Evolutionary conservation across 805 yeast species (phyloP), one percentile per base, ranked within the genome.

Genomic region (Candida taoyuanica): DNA sequence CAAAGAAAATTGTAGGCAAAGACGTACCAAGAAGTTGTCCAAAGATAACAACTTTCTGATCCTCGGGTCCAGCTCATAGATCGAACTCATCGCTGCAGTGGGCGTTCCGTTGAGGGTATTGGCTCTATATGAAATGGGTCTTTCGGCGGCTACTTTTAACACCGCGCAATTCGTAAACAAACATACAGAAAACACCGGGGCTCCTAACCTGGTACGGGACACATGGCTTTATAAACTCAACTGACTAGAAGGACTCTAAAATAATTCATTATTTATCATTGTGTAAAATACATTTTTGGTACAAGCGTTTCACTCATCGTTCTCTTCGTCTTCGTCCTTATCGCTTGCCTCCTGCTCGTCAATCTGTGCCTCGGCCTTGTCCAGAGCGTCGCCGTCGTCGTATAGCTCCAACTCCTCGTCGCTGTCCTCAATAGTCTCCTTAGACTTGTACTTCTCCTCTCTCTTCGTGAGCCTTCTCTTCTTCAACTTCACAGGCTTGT

Each of bases 51-150:
- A 62, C 39, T 64, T 63, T 44, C 74, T 68, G 51, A 79, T 76
- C 43, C 74, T 73, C n/a, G 77, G 79, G 50, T 80, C 87, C 42
- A 81, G 60, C 44, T 77, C 81, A 53, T 78, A 78, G 32, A 78
- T 49, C 0, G 69, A 62, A 38, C 62, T 64, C 71, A 67, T 68
- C 14, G 14, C 29, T 9, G 19, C 5, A 12, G 5, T 8, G n/a
- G 11, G 12, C 18, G 17, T 29, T 16, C 18, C 8, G 7, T 26
- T 26, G 14, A 26, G 36, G 13, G 5, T 14, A 7, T n/a, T 17
- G 14, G 21, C 26, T 6, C 23, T 17, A 21, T 16, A n/a, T n/a
- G n/a, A n/a, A n/a, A n/a, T n/a, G n/a, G n/a, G n/a, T n/a, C n/a
- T 32, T 12, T 16, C 17, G 33, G 33, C 25, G 34, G 28, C 20